Evolutionary conservation across 208 protist species (phyloP), one percentile per base, ranked within the genome.

Genomic region (Crithidia thermophila): DNA sequence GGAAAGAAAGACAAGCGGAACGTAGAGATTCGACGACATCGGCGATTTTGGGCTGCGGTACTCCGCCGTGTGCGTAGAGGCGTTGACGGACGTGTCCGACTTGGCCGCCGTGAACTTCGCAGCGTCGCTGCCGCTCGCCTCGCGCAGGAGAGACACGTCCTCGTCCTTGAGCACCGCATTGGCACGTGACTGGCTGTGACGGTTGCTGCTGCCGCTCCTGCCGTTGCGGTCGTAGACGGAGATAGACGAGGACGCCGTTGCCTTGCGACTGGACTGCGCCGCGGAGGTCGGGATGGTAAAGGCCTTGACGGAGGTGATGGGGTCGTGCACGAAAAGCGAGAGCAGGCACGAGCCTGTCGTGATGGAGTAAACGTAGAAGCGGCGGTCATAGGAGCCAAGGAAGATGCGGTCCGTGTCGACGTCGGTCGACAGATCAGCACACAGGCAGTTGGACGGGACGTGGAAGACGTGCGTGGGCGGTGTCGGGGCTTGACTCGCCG

Each of bases 281-380:
- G 52, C 47, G 7, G 59, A 25, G 23, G 56, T 55, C 10, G 85
- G 81, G 20, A 90, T 39, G 10, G 80, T 63, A 58, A 93, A 93
- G 30, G 72, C 80, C 51, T 79, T 87, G 31, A 96, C 64, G 11
- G 83, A 90, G 1, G 85, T 88, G 16, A 96, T 79, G 34, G 84
- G 86, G 60, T 82, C 49, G 37, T 96, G 84, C 55, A 91, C 37
- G 63, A 90, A 94, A 42, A 96, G 51, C 16, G 83, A 90, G 8
- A 85, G 64, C 49, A 94, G 59, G 59, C 87, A 92, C 21, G 51
- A 65, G 0, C 91, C 85, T 18, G 25, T 70, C 21, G 42, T 25
- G 37, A 94, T 30, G 20, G 75, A 77, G 70, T 97, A 97, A 0
- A 87, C 82, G 67, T 97, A 97, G 39, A 97, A 68, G 18, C 82